Conservation (phyloP, 352 stramenopile species). For the Aphanomyces invadans region DNA sequence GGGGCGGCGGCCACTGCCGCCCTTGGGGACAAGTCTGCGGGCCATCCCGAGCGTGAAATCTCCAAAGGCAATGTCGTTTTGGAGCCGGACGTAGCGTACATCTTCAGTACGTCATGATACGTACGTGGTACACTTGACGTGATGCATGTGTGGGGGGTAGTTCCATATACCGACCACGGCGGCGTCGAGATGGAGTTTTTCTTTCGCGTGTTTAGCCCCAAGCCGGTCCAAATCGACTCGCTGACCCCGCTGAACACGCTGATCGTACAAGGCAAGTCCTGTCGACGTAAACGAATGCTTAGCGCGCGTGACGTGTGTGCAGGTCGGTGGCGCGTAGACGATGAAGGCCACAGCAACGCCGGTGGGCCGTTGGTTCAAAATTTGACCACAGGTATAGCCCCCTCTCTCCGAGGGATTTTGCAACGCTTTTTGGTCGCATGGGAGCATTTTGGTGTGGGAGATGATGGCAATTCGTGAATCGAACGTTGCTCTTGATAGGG, state of each 20-base stretch:
- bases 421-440: too few relatives aligned
- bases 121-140: neutral
- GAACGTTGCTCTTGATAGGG: conserved; percentile 8
- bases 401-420: conserved; percentile 31
- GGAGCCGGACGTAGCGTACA: conserved; percentile 63
- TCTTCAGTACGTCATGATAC: conserved; percentile 30
- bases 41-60: conserved; percentile 64
- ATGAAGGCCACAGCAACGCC: conserved; percentile 49
- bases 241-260: conserved; percentile 56
- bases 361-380: conserved; percentile 63
- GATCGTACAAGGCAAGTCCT: conserved; percentile 50
- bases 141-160: too few relatives aligned
- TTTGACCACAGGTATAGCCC: conserved; percentile 32
- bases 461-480: too few relatives aligned
- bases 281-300: too few relatives aligned
- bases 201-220: conserved; percentile 74
- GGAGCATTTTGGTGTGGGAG: too few relatives aligned
- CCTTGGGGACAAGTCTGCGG: conserved; percentile 5
- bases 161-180: conserved; percentile 70
- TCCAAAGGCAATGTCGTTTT: conserved; percentile 64
- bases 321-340: conserved; percentile 28
- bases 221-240: conserved; percentile 61
- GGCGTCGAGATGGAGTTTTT: conserved; percentile 88
- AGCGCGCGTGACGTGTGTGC: too few relatives aligned
- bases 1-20: neutral